These are phyloP conservation scores for Boletellus deceptivus DNA, from an alignment of 1,284 basidiomycete genomes.

Conservation along the genomic window DNA sequence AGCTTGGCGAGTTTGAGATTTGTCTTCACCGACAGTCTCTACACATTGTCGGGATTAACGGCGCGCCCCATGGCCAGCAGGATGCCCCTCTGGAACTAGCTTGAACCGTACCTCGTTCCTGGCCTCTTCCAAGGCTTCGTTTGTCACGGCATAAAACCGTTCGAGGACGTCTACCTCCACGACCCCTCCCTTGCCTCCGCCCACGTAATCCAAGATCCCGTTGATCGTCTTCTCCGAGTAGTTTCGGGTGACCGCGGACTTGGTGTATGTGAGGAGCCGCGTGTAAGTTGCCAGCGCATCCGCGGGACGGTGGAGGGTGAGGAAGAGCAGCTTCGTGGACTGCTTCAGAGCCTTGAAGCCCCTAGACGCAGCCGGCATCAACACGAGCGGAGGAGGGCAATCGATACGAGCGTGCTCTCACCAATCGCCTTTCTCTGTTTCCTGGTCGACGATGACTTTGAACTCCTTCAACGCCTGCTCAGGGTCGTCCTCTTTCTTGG, in stretches of 20 bases:
- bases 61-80: background rate
- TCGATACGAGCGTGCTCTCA: slow-evolving; percentile 34
- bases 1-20: slow-evolving; percentile 97
- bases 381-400: background rate
- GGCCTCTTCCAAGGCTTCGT: slow-evolving; percentile 84
- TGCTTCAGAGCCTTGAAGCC: slow-evolving; percentile 99
- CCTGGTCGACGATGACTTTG: slow-evolving; percentile 81
- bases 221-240: slow-evolving; percentile 99
- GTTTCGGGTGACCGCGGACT: slow-evolving; percentile 87
- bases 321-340: slow-evolving; percentile 92
- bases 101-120: slow-evolving; percentile 84
- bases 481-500: slow-evolving; percentile 89
- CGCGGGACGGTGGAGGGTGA: slow-evolving; percentile 72
- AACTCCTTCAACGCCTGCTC: slow-evolving; percentile 89
- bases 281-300: slow-evolving; percentile 88
- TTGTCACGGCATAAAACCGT: slow-evolving; percentile 93
- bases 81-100: background rate
- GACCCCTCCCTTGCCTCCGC: slow-evolving; percentile 81
- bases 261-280: slow-evolving; percentile 87
- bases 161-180: slow-evolving; percentile 89
- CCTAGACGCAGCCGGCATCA: slow-evolving; percentile 46
- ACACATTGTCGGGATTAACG: slow-evolving; percentile 4
- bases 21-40: slow-evolving; percentile 93
- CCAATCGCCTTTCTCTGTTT: slow-evolving; percentile 93
- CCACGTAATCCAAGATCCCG: slow-evolving; percentile 97